Evolutionary conservation across 768 basidiomycete genomes (phyloP), one percentile per base, ranked within the genome.

Genomic region (Lepiota venenata): DNA sequence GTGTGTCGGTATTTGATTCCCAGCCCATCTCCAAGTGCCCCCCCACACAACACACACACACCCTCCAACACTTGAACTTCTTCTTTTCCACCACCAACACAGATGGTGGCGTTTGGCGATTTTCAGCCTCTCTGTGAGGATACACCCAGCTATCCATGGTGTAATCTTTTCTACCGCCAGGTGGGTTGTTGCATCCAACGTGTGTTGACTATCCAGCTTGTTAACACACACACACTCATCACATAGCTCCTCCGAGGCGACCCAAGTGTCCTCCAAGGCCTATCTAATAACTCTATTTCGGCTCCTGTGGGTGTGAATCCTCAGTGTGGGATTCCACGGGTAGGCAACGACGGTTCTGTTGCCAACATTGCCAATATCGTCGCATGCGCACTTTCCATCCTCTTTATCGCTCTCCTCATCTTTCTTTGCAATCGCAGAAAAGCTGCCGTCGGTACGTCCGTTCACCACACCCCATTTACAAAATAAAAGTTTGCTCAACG

Each of bases 161-260:
- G 95, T 73, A 97, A 97, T 66, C 85, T 97, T 61, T 95, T 96
- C 74, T 93, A 93, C 72, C 81, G 82, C 56, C 93, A 96, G 77
- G 85, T 93, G 18, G 60, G 73, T 22, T 27, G 4, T 38, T 46
- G 5, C 27, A 10, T 37, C 52, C 52, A n/a, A 62, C 66, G 73
- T n/a, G n/a, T n/a, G n/a, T 64, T 59, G 5, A 25, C 25, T 5
- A 25, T 2, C 25, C 25, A 25, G 5, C 25, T 5, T 2, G 5
- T 5, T 5, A 25, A 25, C 25, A 2, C 25, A 2, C 25, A 25
- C 2, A 25, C 25, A 5, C 25, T 5, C 25, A 2, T 25, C 5
- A n/a, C n/a, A 5, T 41, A 82, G 80, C 66, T 78, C 8, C 74
- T 60, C 66, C 64, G 71, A 50, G 58, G 61, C 45, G 60, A 73